Evolutionary conservation across 441 rosid species (phyloP).

Genomic region (Mallotus japonicus): DNA sequence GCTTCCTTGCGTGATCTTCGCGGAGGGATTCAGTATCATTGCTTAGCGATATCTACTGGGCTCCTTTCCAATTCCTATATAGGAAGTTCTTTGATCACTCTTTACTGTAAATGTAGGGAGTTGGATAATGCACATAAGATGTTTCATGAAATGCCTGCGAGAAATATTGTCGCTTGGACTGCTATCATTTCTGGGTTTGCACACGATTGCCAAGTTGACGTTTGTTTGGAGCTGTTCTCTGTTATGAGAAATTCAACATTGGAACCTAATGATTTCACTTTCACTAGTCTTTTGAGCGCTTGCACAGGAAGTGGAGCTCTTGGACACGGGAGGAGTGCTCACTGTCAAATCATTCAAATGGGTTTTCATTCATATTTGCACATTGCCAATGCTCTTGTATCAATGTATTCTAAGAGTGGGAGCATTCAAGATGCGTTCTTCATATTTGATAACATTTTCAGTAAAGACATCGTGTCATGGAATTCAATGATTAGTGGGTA

Average conservation of each 20-base stretch:
- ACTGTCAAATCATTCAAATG: constrained; percentile 44
- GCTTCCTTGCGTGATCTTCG: constrained; percentile 42
- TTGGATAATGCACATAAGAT: constrained; percentile 41
- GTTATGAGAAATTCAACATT: constrained; percentile 48
- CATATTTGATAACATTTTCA: constrained; percentile 44
- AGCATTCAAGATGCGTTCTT: constrained; percentile 41
- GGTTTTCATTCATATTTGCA: constrained; percentile 46
- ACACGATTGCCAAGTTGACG: constrained; percentile 54
- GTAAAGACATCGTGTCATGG: constrained; percentile 60
- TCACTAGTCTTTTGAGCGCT: constrained; percentile 66
- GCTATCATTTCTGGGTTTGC: constrained; percentile 76
- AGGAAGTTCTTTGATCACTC: constrained; percentile 55
- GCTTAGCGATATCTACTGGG: constrained; percentile 54
- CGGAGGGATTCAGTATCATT: constrained; percentile 58
- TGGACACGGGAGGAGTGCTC: constrained; percentile 49
- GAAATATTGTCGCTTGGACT: constrained; percentile 79
- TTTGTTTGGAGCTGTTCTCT: constrained; percentile 55
- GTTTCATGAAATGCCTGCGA: constrained; percentile 78
- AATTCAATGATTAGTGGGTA: constrained; percentile 55
- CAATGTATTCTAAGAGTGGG: constrained; percentile 63
- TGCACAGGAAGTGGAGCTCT: constrained; percentile 71
- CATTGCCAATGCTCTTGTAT: constrained; percentile 51
- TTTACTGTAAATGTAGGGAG: constrained; percentile 52
- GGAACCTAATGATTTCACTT: constrained; percentile 67
- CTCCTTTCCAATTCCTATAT: constrained; percentile 52